These are phyloP conservation scores for Exophiala sp. DNA, from an alignment of 2,329 filamentous ascomycete species.

Conservation along the genomic window DNA sequence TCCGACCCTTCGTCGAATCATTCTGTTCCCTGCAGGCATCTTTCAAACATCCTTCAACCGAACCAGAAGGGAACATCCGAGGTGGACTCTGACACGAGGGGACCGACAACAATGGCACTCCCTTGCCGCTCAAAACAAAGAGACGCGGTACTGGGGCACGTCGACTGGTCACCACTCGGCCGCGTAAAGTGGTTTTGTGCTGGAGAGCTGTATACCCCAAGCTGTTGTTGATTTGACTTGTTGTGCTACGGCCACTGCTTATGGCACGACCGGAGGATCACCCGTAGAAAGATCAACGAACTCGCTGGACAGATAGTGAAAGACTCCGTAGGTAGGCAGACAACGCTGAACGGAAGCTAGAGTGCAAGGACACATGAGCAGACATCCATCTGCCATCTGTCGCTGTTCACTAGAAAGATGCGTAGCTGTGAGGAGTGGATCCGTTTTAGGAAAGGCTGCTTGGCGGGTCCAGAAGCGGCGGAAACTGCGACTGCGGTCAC, in stretches of 20 bases:
- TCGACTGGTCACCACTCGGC: conserved; percentile 12
- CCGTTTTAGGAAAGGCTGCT: background rate
- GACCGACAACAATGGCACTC: conserved; percentile 1
- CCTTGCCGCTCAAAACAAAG: conserved; percentile 16
- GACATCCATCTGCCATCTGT: background rate
- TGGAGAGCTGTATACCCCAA: background rate
- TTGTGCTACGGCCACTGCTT: too few relatives aligned
- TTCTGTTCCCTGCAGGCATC: conserved; percentile 7
- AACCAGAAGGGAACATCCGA: conserved; percentile 3
- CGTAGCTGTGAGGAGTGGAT: background rate
- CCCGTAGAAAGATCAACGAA: too few relatives aligned
- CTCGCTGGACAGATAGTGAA: too few relatives aligned
- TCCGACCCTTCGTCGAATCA: conserved; percentile 18
- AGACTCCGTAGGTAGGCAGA: too few relatives aligned
- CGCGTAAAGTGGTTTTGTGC: conserved; percentile 26
- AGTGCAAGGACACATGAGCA: too few relatives aligned
- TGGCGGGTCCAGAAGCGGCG: conserved; percentile 1
- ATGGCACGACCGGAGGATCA: too few relatives aligned
- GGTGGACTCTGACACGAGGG: conserved; percentile 6
- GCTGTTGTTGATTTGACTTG: background rate
- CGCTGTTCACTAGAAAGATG: background rate
- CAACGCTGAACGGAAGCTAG: too few relatives aligned
- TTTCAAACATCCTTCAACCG: conserved; percentile 13
- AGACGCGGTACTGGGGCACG: conserved; percentile 7
- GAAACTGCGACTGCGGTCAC: background rate